Base-by-base conservation (phyloP, 2,329 filamentous ascomycete genomes). In the Fusarium armeniacum region DNA sequence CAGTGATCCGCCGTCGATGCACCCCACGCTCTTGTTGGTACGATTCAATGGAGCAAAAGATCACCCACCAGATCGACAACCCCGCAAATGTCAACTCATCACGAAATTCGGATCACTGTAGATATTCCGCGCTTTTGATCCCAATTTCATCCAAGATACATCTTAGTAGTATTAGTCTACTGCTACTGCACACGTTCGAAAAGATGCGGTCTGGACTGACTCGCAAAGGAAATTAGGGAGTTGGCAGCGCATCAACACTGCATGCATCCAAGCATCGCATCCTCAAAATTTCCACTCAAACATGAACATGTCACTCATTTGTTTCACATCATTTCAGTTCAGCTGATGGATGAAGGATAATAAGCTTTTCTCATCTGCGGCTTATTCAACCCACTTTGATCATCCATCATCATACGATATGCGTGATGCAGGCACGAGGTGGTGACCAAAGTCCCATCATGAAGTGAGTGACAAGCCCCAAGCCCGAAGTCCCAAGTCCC, bases 61-160 rank as follows among this genome's bases (percentile, higher is more conserved):
- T 67, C 71, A 64, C 47, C 65, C 71, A 63, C 71, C 61, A 59
- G 71, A 74, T 73, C 69, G 71, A 71, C 69, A 51, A 71, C 71
- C 71, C 71, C 71, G 64, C 71, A 73, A 64, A 64, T 58, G 58
- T 53, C 40, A 60, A 62, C 47, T 55, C 20, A 68, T 50, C 36
- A 55, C 28, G 47, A 56, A 59, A 36, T 47, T 41, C 41, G 20
- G 18, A 51, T 38, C 47, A 45, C 16, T 46, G 41, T 26, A 63
- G 41, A 28, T 28, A 30, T 53, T 36, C 15, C 52, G 36, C 22
- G 13, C 24, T 44, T 52, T 24, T 16, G 20, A 20, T 4, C 28
- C 28, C 28, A 10, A 30, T 11, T 30, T 30, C 28, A 30, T 30
- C 28, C 28, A 38, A 33, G 26, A 36, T n/a, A 47, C 28, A 10